phyloP scores from a whole-genome alignment of 257 asterid genomes.

The Nicotiana benthamiana region DNA sequence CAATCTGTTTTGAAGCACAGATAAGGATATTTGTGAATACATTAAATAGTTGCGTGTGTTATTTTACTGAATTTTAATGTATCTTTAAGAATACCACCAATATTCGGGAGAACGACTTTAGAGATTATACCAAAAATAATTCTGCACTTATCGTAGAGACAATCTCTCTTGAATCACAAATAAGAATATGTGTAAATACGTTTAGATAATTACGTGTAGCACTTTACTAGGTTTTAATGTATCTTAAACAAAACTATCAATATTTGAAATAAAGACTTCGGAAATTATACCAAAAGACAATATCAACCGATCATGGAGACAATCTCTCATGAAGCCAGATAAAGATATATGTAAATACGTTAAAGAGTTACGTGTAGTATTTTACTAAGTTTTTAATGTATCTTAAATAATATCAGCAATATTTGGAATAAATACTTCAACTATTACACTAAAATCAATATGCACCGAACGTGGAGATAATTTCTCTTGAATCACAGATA shows the following conservation, averaged over 20 bases:
- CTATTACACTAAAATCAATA: too few relatives aligned
- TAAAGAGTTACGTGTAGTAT: too few relatives aligned
- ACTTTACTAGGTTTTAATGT: neutral
- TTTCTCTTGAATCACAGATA: neutral
- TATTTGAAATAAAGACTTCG: neutral
- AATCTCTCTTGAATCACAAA: too few relatives aligned
- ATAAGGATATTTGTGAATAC: too few relatives aligned
- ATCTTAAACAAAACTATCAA: neutral
- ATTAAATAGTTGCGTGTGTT: too few relatives aligned
- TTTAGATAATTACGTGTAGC: neutral
- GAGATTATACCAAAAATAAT: too few relatives aligned
- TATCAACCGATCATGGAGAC: neutral
- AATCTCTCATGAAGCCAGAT: neutral
- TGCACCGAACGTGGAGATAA: neutral
- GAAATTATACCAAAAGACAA: neutral
- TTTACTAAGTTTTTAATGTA: neutral
- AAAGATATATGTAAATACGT: too few relatives aligned
- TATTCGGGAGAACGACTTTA: neutral
- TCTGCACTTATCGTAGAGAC: neutral
- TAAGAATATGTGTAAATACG: neutral
- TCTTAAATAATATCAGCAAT: neutral
- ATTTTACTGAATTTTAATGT: too few relatives aligned
- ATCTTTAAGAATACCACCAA: too few relatives aligned
- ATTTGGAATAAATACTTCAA: neutral
- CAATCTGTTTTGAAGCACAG: too few relatives aligned